Evolutionary conservation across 2,329 filamentous ascomycete genomes (phyloP).

Genomic region (Diaporthe sp.): DNA sequence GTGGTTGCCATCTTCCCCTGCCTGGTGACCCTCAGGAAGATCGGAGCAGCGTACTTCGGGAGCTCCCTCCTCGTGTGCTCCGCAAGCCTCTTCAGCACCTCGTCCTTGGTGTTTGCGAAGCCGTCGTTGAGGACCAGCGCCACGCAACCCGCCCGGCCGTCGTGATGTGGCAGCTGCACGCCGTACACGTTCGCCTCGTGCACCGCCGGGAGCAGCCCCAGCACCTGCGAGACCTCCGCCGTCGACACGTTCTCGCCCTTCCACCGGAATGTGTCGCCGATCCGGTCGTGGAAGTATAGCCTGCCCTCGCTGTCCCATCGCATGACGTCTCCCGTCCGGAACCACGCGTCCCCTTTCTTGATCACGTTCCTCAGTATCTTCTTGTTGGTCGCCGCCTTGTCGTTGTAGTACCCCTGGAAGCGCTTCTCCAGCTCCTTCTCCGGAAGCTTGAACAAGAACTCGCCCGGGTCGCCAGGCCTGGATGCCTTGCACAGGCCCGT

Average conservation of each 20-base stretch:
- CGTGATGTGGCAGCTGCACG: slow-evolving; percentile 81
- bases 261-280: slow-evolving; percentile 83
- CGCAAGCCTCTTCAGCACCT: slow-evolving; percentile 69
- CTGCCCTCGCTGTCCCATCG: slow-evolving; percentile 77
- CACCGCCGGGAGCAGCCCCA: slow-evolving; percentile 74
- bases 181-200: slow-evolving; percentile 89
- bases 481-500: slow-evolving; percentile 76
- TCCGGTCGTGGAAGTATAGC: slow-evolving; percentile 83
- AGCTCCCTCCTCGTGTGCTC: slow-evolving; percentile 66
- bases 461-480: slow-evolving; percentile 73
- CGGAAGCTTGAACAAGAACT: slow-evolving; percentile 79
- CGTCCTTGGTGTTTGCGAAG: slow-evolving; percentile 47
- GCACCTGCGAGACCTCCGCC: slow-evolving; percentile 80
- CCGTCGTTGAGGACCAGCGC: slow-evolving; percentile 55
- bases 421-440: slow-evolving; percentile 68
- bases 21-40: slow-evolving; percentile 78
- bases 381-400: slow-evolving; percentile 73
- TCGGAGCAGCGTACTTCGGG: slow-evolving; percentile 79
- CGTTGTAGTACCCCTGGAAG: slow-evolving; percentile 87
- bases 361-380: slow-evolving; percentile 83
- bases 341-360: slow-evolving; percentile 81
- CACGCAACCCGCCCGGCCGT: slow-evolving; percentile 84
- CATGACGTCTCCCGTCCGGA: slow-evolving; percentile 85
- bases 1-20: slow-evolving; percentile 72
- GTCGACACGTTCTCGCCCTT: slow-evolving; percentile 88